Base-by-base conservation (phyloP, 768 basidiomycete species). In the Obba rivulosa region DNA sequence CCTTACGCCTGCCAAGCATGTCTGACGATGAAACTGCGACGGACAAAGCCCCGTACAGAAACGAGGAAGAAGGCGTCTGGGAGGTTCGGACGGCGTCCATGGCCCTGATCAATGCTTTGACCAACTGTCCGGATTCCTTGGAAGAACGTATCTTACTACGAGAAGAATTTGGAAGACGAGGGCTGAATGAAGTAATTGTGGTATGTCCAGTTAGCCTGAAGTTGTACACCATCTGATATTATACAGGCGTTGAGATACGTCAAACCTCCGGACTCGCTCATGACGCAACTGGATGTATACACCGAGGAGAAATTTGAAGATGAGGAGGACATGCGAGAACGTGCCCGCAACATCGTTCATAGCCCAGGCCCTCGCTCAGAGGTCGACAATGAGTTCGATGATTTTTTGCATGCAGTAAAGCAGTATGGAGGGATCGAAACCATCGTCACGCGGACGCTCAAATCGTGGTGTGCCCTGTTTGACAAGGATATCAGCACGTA, bases 221-320 rank as follows among this genome's bases (percentile, higher is more conserved):
- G 17, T 51, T 3, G 2, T 21, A 18, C 50, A 24, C 24, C 25
- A 40, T 23, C 7, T 16, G 17, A 21, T 25, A 20, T 2, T 11
- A 50, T n/a, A 37, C 55, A 93, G 92, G 78, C 81, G 3, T 70
- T 94, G 7, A 77, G 83, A 51, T 90, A 90, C 56, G 70, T 81
- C 34, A 77, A 79, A 57, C 88, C 90, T 1, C 87, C 90, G 7
- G 90, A 86, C n/a, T 62, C 57, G 3, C 66, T 95, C n/a, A 61
- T 87, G n/a, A 85, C 75, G 0, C 92, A 94, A 57, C 67, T 93
- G 5, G 79, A 85, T 52, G 74, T 90, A 22, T 95, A 92, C 57
- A 76, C 79, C 0, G 92, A 95, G 53, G 92, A 94, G 63, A 88
- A 90, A 56, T 87, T 84, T 39, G 92, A 94, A 57, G 92, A 96